Evolutionary conservation across 352 stramenopile genomes (phyloP).

Genomic region (Globisporangium barbulae): DNA sequence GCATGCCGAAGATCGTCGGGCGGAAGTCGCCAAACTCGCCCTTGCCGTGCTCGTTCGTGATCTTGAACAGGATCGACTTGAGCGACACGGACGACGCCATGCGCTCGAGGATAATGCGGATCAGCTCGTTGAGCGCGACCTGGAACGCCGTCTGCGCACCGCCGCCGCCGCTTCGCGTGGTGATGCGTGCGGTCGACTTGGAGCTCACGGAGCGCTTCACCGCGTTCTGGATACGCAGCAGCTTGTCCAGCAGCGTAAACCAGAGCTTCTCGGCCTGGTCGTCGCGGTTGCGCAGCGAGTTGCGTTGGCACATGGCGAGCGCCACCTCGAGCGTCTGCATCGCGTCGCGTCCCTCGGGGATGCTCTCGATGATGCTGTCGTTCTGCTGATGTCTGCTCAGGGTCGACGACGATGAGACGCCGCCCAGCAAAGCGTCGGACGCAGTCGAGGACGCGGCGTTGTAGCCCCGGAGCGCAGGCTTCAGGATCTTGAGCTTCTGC

Average conservation of each 20-base stretch:
- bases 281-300: conserved; percentile 81
- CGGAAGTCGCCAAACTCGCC: conserved; percentile 93
- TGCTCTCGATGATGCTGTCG: conserved; percentile 82
- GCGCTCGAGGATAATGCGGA: conserved; percentile 91
- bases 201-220: conserved; percentile 87
- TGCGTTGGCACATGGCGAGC: conserved; percentile 93
- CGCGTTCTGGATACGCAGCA: conserved; percentile 91
- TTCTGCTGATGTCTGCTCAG: conserved; percentile 45
- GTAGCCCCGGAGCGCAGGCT: conserved; percentile 77
- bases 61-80: conserved; percentile 93
- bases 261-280: conserved; percentile 92
- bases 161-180: conserved; percentile 48
- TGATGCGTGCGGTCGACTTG: conserved; percentile 62
- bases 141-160: conserved; percentile 86
- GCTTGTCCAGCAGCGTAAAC: conserved; percentile 93
- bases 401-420: conserved; percentile 16
- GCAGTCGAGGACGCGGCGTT: conserved; percentile 45
- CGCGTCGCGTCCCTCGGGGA: conserved; percentile 69
- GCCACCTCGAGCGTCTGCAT: conserved; percentile 90
- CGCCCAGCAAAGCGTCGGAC: conserved; percentile 31
- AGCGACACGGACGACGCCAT: conserved; percentile 94
- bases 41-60: conserved; percentile 92
- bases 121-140: conserved; percentile 89
- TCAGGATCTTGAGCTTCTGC: conserved; percentile 90
- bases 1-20: conserved; percentile 92